A percentile compares a stretch with the other conserved stretches of the same genome.
Conservation (phyloP, 352 stramenopile genomes). For the Aphanomyces euteiches region DNA sequence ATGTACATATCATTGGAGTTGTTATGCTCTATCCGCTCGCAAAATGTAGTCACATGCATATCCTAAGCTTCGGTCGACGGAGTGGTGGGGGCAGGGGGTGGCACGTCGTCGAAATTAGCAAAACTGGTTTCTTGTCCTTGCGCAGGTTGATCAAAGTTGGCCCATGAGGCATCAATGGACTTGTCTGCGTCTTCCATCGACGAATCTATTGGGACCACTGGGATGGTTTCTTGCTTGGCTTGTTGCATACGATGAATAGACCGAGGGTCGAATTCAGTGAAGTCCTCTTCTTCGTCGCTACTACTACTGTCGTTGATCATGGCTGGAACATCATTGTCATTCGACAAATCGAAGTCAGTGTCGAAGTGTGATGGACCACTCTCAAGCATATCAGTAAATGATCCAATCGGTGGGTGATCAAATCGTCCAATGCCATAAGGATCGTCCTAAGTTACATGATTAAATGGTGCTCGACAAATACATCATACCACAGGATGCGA, state of each 20-base stretch:
- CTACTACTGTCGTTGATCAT: conserved; percentile 87
- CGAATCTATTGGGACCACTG: conserved; percentile 31
- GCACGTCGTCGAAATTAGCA: conserved; percentile 26
- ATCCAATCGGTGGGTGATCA: conserved; percentile 73
- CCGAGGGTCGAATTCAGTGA: conserved; percentile 30
- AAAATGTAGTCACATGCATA: conserved; percentile 2
- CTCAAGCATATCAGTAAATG: conserved; percentile 79
- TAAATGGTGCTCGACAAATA: not conserved
- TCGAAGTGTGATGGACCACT: conserved; percentile 59
- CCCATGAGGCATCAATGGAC: conserved; percentile 26
- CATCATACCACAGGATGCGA: conserved; percentile 33
- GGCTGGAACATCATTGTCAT: conserved; percentile 62
- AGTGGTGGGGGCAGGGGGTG: conserved; percentile 11
- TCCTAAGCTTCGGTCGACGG: not conserved
- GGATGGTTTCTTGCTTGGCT: conserved; percentile 20
- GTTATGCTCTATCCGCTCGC: conserved; percentile 5
- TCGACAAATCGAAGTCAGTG: conserved; percentile 68
- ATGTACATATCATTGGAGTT: conserved; percentile 3
- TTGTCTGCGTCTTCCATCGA: conserved; percentile 23
- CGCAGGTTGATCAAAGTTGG: conserved; percentile 26
- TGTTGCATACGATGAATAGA: conserved; percentile 1
- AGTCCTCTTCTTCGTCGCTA: conserved; percentile 75
- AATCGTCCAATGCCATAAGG: conserved; percentile 68
- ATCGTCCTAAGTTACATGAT: conserved; percentile 41
- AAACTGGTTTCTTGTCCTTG: conserved; percentile 2